Conservation (phyloP, 2,329 filamentous ascomycete genomes). For the Fusarium humuli region DNA sequence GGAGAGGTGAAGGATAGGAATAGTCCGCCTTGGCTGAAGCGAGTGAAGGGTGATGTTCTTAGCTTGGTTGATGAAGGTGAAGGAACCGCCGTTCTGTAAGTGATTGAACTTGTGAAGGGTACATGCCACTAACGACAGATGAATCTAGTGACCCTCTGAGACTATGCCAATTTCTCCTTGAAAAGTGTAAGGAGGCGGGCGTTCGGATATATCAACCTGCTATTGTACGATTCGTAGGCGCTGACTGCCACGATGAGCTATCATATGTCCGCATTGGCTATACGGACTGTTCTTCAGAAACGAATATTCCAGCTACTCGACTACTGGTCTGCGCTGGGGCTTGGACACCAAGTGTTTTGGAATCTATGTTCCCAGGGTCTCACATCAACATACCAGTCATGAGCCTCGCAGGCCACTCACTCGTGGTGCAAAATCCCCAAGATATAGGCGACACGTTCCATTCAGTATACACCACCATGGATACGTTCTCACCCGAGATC, state of each 20-base stretch:
- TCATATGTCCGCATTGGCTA: conserved; percentile 64
- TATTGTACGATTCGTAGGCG: conserved; percentile 63
- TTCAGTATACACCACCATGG: conserved; percentile 74
- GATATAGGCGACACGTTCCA: conserved; percentile 67
- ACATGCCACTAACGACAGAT: conserved; percentile 2
- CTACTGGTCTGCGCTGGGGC: conserved; percentile 76
- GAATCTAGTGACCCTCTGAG: conserved; percentile 69
- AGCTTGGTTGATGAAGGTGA: conserved; percentile 71
- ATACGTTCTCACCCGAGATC: conserved; percentile 75
- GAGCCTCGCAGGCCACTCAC: conserved; percentile 76
- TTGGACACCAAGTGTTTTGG: conserved; percentile 77
- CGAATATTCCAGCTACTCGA: conserved; percentile 70
- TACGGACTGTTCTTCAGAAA: conserved; percentile 57
- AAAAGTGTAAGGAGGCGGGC: conserved; percentile 66
- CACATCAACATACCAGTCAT: conserved; percentile 60
- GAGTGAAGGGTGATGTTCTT: conserved; percentile 64
- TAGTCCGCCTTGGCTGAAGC: conserved; percentile 49
- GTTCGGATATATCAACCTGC: conserved; percentile 76
- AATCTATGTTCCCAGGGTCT: conserved; percentile 70
- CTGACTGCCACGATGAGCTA: conserved; percentile 63
- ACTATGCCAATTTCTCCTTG: conserved; percentile 74
- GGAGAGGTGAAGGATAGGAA: conserved; percentile 50
- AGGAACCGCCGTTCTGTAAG: conserved; percentile 73
- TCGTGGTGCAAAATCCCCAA: conserved; percentile 71
- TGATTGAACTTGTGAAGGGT: conserved; percentile 21